Base-by-base conservation (phyloP, 164 flowering plant genomes). In the Annona squamosa region DNA sequence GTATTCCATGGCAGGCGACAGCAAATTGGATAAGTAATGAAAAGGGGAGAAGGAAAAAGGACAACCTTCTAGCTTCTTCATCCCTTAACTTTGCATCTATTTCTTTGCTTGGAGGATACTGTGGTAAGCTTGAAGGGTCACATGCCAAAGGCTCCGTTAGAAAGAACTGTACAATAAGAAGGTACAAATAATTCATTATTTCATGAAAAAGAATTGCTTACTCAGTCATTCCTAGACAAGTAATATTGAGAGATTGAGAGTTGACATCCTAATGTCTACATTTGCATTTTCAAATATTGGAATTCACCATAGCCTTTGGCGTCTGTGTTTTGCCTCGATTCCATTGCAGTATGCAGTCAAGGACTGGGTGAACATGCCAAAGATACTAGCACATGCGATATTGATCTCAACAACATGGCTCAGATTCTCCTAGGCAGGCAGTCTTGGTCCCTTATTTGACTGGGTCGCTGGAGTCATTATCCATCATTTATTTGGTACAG, bases 81-180 rank as follows among this genome's bases (percentile, higher is more conserved):
- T 91, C 97, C 76, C 91, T 91, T 79, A 91, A 77, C 76, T 94
- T 94, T 26, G 87, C 88, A 81, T 94, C 95, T 86, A 92, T 67
- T 80, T 94, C 99, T 83, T 94, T 94, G 90, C 90, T 88, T 48
- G 98, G 97, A 76, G 98, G 98, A 84, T 90, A 94, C 71, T 87
- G 88, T 2, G 97, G 99, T 70, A 94, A 82, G 77, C 87, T 87
- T 75, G 94, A 88, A 26, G 99, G 97, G 18, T 92, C 97, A 84
- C 97, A 92, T 41, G 97, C 86, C 74, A 74, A 77, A 68, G 98
- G 98, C 71, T 91, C 88, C 4, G 91, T 84, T 18, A 76, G 78
- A 71, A 91, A 91, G 77, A 89, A 91, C 96, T 91, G 89, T 2
- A 68, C 79, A 71, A 13, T 18, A 57, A 71, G 57, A 71, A 46